Evolutionary conservation across 192 early-diverging fungal species (phyloP).

Genomic region (Entophlyctis luteolus): DNA sequence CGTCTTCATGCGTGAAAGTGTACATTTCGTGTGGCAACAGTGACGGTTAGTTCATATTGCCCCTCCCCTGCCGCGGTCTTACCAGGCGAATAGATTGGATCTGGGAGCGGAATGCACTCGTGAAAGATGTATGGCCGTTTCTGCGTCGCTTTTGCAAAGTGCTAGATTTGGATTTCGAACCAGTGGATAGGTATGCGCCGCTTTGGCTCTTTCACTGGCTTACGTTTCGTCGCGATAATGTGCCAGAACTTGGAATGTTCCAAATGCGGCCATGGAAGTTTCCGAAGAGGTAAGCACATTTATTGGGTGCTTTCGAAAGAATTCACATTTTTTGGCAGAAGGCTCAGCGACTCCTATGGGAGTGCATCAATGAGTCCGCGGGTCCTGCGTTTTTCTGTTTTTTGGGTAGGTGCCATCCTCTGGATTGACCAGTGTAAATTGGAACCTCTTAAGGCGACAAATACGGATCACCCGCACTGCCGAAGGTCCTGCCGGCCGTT

Average conservation of each 20-base stretch:
- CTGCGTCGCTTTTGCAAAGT: slow-evolving; percentile 15
- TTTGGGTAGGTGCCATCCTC: slow-evolving; percentile 6
- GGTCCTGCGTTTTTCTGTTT: slow-evolving; percentile 27
- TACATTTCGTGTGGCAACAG: neutral
- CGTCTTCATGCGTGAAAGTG: neutral
- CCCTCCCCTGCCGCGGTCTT: neutral
- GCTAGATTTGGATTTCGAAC: slow-evolving; percentile 26
- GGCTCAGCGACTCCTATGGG: neutral
- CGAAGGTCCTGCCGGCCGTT: neutral
- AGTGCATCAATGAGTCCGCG: slow-evolving; percentile 13
- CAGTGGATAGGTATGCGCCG: slow-evolving; percentile 14
- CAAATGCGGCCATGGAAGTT: neutral
- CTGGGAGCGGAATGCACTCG: slow-evolving; percentile 31
- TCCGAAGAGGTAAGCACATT: neutral
- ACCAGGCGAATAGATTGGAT: slow-evolving; percentile 1
- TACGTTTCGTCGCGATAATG: neutral
- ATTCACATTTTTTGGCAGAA: slow-evolving; percentile 7
- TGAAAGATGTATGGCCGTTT: slow-evolving; percentile 26
- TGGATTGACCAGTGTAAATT: neutral
- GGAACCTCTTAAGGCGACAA: slow-evolving; percentile 7
- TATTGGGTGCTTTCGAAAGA: no score
- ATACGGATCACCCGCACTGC: slow-evolving; percentile 9
- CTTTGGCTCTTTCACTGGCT: neutral
- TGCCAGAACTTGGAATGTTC: slow-evolving; percentile 15
- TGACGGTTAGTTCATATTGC: neutral